phyloP scores from a whole-genome alignment of 257 asterid genomes.

The Nicotiana attenuata region DNA sequence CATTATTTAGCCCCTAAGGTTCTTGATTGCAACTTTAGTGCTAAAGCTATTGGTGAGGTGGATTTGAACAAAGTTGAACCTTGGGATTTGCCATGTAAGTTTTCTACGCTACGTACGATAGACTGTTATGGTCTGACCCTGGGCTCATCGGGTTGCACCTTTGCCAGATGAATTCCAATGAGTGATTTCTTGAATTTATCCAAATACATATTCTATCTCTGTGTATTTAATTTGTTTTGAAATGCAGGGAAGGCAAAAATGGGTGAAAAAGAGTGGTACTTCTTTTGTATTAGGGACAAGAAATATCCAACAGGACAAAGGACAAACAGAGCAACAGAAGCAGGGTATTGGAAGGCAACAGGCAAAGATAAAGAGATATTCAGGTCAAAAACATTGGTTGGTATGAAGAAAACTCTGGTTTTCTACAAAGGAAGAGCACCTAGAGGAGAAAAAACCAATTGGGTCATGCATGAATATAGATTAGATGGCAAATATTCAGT shows the following conservation, averaged over 20 bases:
- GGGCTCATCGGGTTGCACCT: too few relatives aligned
- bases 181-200: background rate
- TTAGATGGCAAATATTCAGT: constrained; percentile 42
- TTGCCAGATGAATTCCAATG: background rate
- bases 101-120: background rate
- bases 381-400: constrained; percentile 40
- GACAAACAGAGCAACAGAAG: constrained; percentile 68
- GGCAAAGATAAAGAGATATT: constrained; percentile 70
- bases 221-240: background rate
- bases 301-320: constrained; percentile 76
- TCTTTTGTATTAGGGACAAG: constrained; percentile 61
- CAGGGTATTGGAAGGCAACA: constrained; percentile 85
- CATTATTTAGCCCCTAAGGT: constrained; percentile 53
- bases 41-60: constrained; percentile 58
- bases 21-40: constrained; percentile 30
- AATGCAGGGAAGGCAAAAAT: constrained; percentile 64
- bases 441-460: constrained; percentile 54
- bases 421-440: constrained; percentile 77
- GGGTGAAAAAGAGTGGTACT: constrained; percentile 79
- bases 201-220: background rate
- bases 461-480: constrained; percentile 84
- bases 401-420: constrained; percentile 77
- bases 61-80: constrained; percentile 77
- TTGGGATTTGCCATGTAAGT: constrained; percentile 88
- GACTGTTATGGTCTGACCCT: background rate